A percentile compares a stretch with the other conserved stretches of the same genome.
Conservation (phyloP, 2,329 filamentous ascomycete genomes). For the Sporothrix protearum region DNA sequence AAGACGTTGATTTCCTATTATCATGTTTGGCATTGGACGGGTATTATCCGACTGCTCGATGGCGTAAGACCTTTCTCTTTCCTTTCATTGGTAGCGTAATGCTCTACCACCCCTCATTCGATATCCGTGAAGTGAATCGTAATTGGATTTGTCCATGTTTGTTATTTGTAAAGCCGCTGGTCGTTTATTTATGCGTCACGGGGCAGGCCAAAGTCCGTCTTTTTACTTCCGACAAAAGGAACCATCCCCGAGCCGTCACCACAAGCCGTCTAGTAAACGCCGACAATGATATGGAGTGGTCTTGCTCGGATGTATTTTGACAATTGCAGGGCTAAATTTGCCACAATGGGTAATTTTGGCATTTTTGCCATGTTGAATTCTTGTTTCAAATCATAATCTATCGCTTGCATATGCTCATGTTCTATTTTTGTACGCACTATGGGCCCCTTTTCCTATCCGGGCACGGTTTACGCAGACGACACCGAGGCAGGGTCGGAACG, state of each 20-base stretch:
- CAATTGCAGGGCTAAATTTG: background rate
- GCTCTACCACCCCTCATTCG: background rate
- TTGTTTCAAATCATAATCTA: background rate
- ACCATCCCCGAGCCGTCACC: constrained; percentile 3
- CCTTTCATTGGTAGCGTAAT: background rate
- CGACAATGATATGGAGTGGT: background rate
- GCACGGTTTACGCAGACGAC: background rate
- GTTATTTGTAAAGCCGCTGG: background rate
- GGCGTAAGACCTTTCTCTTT: background rate
- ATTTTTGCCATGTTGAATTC: no score
- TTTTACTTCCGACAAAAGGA: background rate
- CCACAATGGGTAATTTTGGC: background rate
- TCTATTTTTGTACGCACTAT: constrained; percentile 6
- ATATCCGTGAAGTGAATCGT: background rate
- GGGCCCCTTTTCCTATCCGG: background rate
- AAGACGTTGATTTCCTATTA: background rate
- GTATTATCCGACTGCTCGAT: background rate
- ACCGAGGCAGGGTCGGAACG: background rate
- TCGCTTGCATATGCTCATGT: background rate
- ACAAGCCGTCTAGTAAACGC: background rate
- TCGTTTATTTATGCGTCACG: background rate
- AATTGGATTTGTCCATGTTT: background rate
- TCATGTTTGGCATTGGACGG: background rate
- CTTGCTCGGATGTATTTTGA: background rate
- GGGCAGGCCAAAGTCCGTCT: background rate